Percentiles rank a stretch among this genome's conserved stretches.
Evolutionary conservation across 164 flowering plant genomes (phyloP).

Genomic region (Annona cherimola): DNA sequence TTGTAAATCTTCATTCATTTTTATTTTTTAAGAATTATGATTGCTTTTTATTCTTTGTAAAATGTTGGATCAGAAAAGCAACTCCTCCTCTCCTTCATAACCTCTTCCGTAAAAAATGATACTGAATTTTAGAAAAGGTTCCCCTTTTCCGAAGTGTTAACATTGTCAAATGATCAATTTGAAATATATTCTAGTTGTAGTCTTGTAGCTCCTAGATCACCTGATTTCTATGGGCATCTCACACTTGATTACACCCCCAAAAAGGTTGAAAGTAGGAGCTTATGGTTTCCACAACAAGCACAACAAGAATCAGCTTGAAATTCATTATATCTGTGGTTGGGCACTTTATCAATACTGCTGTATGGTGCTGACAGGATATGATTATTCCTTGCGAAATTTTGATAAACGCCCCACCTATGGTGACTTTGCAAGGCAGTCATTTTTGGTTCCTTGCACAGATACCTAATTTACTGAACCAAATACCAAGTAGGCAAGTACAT

Average conservation of each 20-base stretch:
- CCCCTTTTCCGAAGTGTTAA: not conserved
- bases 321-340: not conserved
- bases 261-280: not conserved
- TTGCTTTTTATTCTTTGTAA: not conserved
- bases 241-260: not conserved
- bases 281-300: not conserved
- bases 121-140: not conserved
- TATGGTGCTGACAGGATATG: not conserved
- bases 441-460: too few species aligned
- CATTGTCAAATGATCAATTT: not conserved
- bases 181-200: not conserved
- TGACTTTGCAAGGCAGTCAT: not conserved
- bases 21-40: not conserved
- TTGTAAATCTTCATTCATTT: not conserved
- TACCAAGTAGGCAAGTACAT: too few species aligned
- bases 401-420: not conserved
- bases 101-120: not conserved
- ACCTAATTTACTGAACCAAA: too few species aligned
- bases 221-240: too few species aligned
- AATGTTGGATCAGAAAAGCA: not conserved
- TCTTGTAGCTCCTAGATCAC: too few species aligned
- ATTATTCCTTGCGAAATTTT: not conserved
- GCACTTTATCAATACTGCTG: not conserved
- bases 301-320: not conserved
- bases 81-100: not conserved